phyloP scores from a whole-genome alignment of 2,329 filamentous ascomycete species.

The Fusarium sublunatum region DNA sequence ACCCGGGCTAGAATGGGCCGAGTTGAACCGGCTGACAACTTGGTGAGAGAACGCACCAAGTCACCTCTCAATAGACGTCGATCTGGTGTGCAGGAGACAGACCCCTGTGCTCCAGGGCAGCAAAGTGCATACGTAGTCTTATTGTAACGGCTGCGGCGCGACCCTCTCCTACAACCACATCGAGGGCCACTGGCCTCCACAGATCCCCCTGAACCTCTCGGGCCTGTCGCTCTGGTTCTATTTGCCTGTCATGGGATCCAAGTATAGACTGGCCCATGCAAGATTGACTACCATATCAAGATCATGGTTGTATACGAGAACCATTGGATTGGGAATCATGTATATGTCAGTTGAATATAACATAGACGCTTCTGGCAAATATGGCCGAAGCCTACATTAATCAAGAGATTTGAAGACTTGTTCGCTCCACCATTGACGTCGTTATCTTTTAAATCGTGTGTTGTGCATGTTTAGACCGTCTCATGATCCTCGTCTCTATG shows the following conservation, averaged over 20 bases:
- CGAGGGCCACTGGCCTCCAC: conserved; percentile 16
- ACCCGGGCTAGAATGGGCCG: conserved; percentile 1
- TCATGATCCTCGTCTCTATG: conserved; percentile 16
- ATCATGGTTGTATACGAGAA: conserved; percentile 39
- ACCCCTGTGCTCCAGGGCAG: conserved; percentile 27
- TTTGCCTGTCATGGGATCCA: conserved; percentile 13
- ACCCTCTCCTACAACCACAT: conserved; percentile 10
- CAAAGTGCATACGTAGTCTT: conserved; percentile 26
- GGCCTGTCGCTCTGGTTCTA: conserved; percentile 12
- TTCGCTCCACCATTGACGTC: conserved; percentile 13
- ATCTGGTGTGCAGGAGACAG: conserved; percentile 25
- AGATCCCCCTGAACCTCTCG: conserved; percentile 14
- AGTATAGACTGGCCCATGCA: conserved; percentile 32
- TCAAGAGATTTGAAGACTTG: conserved; percentile 16
- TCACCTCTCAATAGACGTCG: conserved; percentile 22
- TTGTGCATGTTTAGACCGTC: conserved; percentile 3
- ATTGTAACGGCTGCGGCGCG: conserved; percentile 33
- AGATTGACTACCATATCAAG: conserved; percentile 36
- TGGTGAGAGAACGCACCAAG: conserved; percentile 3
- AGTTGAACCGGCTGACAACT: conserved; percentile 7
- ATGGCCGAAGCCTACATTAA: conserved; percentile 23
- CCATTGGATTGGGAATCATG: conserved; percentile 31
- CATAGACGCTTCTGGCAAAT: conserved; percentile 28
- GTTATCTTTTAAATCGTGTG: neutral
- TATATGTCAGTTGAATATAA: conserved; percentile 40